Evolutionary conservation across 805 yeast genomes (phyloP).

Genomic region (Blastobotrys muscicola): DNA sequence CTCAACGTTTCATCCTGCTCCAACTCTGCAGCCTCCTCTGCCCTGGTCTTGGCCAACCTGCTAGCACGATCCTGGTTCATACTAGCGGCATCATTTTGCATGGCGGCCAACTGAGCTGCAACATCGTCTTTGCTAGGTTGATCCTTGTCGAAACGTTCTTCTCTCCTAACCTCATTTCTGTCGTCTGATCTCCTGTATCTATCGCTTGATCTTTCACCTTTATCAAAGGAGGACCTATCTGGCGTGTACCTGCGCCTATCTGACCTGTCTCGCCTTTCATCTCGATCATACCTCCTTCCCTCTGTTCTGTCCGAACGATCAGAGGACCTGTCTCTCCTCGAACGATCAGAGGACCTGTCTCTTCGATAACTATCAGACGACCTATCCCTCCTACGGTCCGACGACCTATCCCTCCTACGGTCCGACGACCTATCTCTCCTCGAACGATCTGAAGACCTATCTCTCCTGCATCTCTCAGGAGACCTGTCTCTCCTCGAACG

Average conservation of each 20-base stretch:
- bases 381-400: neutral
- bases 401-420: no score
- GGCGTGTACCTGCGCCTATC: no score
- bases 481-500: neutral
- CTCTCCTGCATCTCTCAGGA: neutral
- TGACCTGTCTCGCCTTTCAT: no score
- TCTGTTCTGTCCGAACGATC: constrained; percentile 1
- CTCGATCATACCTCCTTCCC: neutral
- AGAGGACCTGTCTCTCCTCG: neutral
- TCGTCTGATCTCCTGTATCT: no score
- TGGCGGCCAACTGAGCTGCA: neutral
- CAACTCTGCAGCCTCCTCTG: no score
- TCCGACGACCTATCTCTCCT: constrained; percentile 4
- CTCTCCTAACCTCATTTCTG: no score
- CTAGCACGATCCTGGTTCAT: neutral
- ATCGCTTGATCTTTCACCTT: neutral
- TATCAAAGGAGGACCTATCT: neutral
- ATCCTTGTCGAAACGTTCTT: no score
- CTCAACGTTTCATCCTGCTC: no score
- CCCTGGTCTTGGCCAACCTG: neutral
- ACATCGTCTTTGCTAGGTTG: no score
- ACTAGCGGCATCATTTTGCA: neutral
- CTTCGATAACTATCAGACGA: neutral
- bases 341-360: neutral
- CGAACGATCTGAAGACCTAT: neutral